Evolutionary conservation across 148 eudicot genomes (phyloP), one percentile per base, ranked within the genome.

Genomic region (Vaccinium myrtillus): DNA sequence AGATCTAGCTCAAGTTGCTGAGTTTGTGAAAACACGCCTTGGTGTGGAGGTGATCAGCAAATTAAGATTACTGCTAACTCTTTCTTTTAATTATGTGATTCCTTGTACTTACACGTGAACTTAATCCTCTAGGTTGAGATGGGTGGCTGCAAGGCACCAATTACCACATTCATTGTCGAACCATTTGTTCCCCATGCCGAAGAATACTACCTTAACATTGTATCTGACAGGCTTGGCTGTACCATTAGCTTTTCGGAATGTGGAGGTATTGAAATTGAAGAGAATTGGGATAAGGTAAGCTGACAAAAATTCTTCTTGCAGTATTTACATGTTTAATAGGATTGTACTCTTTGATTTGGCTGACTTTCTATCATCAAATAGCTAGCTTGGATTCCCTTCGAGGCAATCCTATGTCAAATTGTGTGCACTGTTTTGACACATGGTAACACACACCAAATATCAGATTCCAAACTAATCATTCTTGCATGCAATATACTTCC

Each of bases 261-360:
- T 89, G 99, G 99, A 90, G 99, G 99, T 83, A 95, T 97, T 89
- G 99, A 97, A 14, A 97, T 97, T 70, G 99, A 97, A 88, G 99
- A 97, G 91, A 97, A 97, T 91, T 97, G 99, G 99, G 99, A 97
- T 87, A 95, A 97, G 99, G 99, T 95, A 87, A 61, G 61, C 74
- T 46, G 16, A 82, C 55, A 11, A 23, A 63, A 50, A 5, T 21
- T 50, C 32, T 83, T 79, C 79, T 46, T 61, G 87, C 81, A 81
- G 15, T 89, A 21, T 87, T 74, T 85, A 71, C 86, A 93, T 93
- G 97, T 3, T 81, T 63, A 81, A 55, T 63, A 27, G 69, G 83
- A 81, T 30, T 16, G 21, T 81, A 14, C 69, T 46, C 14, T 81
- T 73, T 48, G 53, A 76, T 76, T 76, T 49, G 25, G 14, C 56